Base-by-base conservation (phyloP, 2,329 filamentous ascomycete species). In the Penicillium sp. region DNA sequence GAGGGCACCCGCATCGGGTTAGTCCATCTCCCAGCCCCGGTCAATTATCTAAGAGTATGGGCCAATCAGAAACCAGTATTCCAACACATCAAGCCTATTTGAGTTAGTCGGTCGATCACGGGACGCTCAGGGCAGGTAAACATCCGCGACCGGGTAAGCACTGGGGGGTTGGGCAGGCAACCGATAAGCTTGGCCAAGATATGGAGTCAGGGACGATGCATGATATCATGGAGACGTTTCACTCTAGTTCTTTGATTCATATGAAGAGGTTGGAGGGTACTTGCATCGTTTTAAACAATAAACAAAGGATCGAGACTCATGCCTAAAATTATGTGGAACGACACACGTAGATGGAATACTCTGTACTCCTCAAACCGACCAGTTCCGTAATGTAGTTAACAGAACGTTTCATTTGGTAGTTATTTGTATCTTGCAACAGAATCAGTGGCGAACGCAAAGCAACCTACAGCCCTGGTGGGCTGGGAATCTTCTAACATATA, bases 101-200 rank as follows among this genome's bases (percentile, higher is more conserved):
- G 9, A 34, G 57, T 30, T 58, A 58, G 52, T 8, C 7, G 39
- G 50, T 18, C 42, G 56, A 56, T 60, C 58, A 54, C 55, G 53
- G 49, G 53, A 58, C 52, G 50, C 53, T 57, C 44, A 53, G 53
- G 53, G 44, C 51, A 59, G 54, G 58, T 60, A 59, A 60, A 60
- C 55, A 61, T 40, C 53, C 46, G 52, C 42, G 50, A 58, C 53
- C 51, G 37, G 48, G 25, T 30, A 49, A 48, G 45, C 35, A 16
- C 25, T 37, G 48, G 39, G 31, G 50, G 39, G 58, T 61, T 61
- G 58, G 50, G 35, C 50, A 55, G 58, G 58, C 58, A 61, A 61
- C 58, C 52, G 53, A 57, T 56, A 56, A 57, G 47, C 48, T 50
- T 35, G 35, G 19, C n/a, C 18, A 33, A 38, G 43, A 46, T 46